Evolutionary conservation across 177 flowering plant species (phyloP).

Genomic region (Vitis hybrid): DNA sequence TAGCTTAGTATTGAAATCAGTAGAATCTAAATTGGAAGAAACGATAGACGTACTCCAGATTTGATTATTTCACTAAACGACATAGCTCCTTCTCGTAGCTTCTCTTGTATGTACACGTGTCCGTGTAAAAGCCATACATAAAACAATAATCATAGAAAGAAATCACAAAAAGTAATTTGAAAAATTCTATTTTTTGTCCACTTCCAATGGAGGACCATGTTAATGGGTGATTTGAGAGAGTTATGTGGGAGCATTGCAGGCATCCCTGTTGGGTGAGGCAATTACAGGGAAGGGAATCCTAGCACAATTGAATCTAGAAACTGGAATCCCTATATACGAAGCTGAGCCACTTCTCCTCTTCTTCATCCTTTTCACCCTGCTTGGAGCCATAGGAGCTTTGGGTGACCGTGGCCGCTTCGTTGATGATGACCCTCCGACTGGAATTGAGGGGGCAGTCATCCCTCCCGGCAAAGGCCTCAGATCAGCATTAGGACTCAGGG

Average conservation of each 20-base stretch:
- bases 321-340: slow-evolving; percentile 94
- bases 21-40: too few species aligned
- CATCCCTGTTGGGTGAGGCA: slow-evolving; percentile 92
- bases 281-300: slow-evolving; percentile 96
- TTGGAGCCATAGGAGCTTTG: slow-evolving; percentile 97
- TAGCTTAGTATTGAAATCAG: too few species aligned
- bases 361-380: slow-evolving; percentile 90
- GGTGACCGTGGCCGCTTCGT: slow-evolving; percentile 93
- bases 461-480: slow-evolving; percentile 78
- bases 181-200: too few species aligned
- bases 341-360: slow-evolving; percentile 97
- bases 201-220: too few species aligned
- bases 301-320: slow-evolving; percentile 83
- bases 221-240: too few species aligned
- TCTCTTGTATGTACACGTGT: too few species aligned
- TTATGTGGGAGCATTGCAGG: slow-evolving; percentile 40
- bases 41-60: too few species aligned
- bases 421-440: slow-evolving; percentile 82
- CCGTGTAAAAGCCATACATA: too few species aligned
- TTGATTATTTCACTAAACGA: too few species aligned
- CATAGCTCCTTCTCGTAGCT: too few species aligned
- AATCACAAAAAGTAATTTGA: too few species aligned
- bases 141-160: too few species aligned
- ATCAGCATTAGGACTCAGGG: slow-evolving; percentile 73
- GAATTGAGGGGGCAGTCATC: slow-evolving; percentile 73